Base-by-base conservation (phyloP, 2,329 filamentous ascomycete genomes). In the Hypocreales sp. region DNA sequence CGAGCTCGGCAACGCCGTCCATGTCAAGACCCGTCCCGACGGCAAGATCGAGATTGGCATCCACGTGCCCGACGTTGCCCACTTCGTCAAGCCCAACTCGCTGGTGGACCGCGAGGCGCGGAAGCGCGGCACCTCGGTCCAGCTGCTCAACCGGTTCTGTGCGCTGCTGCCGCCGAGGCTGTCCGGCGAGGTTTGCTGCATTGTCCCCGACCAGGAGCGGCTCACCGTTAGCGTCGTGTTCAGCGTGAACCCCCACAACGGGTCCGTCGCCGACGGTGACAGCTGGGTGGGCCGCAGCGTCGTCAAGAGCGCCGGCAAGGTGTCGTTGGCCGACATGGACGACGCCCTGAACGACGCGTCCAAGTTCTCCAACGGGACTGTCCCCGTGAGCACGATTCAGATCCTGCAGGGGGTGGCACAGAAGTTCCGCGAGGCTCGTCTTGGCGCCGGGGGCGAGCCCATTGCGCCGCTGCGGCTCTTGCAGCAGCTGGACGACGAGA, bases 1-100 rank as follows among this genome's bases (percentile, higher is more conserved):
- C 41, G 83, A 93, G 48, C 70, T 95, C 7, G 84, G 92, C 45
- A 83, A 92, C 56, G 90, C 86, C 20, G 72, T 95, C 40, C 90
- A 98, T 46, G 71, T 94, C 56, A 93, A 92, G 61, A 68, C 74
- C 21, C 69, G 83, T 30, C 60, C 70, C 10, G 80, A 93, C 52
- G 84, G 81, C 46, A 79, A 81, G 53, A 75, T 94, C 36, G 87
- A 98, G 50, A 79, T 98, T 40, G 90, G 86, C 58, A 73, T 95
- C 31, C 90, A 98, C 55, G 81, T 98, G 46, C 75, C 87, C 18
- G 90, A 98, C 53, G 78, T 95, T 40, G 78, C 90, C 34, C 83
- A 98, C 57, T 98, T 98, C 48, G 82, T 98, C 51, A 95, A 95
- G 66, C 67, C 78, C 25, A 92, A 92, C 60, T 93, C 86, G 11